Evolutionary conservation across 1,284 basidiomycete genomes (phyloP).

Genomic region (Cerrena zonata): DNA sequence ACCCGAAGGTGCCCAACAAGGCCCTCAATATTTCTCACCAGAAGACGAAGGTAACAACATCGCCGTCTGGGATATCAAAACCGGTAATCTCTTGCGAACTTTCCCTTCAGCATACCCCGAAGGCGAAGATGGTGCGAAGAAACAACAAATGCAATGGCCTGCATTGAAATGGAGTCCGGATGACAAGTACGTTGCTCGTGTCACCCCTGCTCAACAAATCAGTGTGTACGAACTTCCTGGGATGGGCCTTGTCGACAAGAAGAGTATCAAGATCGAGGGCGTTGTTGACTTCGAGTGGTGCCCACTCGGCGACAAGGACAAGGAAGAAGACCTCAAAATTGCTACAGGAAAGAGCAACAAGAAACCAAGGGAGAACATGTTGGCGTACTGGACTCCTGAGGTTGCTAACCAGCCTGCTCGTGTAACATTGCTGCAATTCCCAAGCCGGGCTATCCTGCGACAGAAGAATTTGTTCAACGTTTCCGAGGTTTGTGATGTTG

Average conservation of each 20-base stretch:
- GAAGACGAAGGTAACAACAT: constrained; percentile 97
- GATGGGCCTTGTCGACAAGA: constrained; percentile 95
- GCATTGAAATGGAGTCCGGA: constrained; percentile 97
- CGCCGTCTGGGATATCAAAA: constrained; percentile 96
- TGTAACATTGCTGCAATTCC: constrained; percentile 88
- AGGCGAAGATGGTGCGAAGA: constrained; percentile 44
- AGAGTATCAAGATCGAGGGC: constrained; percentile 95
- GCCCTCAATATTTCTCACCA: constrained; percentile 82
- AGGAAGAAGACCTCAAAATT: constrained; percentile 65
- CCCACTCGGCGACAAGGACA: constrained; percentile 86
- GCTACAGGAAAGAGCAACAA: constrained; percentile 39
- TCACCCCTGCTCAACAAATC: constrained; percentile 87
- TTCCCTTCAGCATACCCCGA: constrained; percentile 71
- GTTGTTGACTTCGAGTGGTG: constrained; percentile 99
- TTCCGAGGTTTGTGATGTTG: constrained; percentile 81
- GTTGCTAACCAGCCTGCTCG: constrained; percentile 94
- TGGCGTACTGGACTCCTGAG: constrained; percentile 98
- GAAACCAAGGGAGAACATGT: constrained; percentile 83
- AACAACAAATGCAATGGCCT: constrained; percentile 89
- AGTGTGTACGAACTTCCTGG: constrained; percentile 92
- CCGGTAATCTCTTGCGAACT: constrained; percentile 86
- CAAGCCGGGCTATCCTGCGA: constrained; percentile 78
- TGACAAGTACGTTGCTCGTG: constrained; percentile 89
- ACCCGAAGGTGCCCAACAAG: constrained; percentile 75
- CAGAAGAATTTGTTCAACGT: constrained; percentile 99